A percentile compares a stretch with the other conserved stretches of the same genome.
phyloP scores from a whole-genome alignment of 2,329 filamentous ascomycete species.

The Epichloe hybrida region DNA sequence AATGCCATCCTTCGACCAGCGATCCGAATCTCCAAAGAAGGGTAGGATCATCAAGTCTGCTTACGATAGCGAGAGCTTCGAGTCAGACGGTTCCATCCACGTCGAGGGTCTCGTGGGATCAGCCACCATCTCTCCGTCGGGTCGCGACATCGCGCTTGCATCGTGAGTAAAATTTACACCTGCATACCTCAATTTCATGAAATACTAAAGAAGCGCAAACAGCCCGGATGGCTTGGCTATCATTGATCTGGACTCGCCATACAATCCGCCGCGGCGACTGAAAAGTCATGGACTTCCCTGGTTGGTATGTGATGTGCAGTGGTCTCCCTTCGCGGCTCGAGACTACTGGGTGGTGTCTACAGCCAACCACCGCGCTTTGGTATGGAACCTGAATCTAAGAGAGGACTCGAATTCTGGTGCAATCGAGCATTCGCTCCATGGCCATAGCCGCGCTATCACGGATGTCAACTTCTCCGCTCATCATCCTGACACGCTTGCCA shows the following conservation, averaged over 20 bases:
- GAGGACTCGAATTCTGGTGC: constrained; percentile 56
- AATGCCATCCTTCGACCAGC: constrained; percentile 38
- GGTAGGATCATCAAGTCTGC: constrained; percentile 51
- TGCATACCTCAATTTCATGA: constrained; percentile 12
- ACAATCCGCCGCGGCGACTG: constrained; percentile 72
- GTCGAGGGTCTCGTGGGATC: constrained; percentile 75
- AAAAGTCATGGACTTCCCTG: constrained; percentile 76
- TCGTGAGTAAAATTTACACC: constrained; percentile 36
- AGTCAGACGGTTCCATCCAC: constrained; percentile 69
- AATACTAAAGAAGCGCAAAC: not conserved
- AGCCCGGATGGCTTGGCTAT: constrained; percentile 78
- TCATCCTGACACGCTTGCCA: constrained; percentile 77
- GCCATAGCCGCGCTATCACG: constrained; percentile 74
- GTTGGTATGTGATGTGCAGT: constrained; percentile 92
- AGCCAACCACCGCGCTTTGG: constrained; percentile 83
- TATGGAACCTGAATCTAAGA: constrained; percentile 74
- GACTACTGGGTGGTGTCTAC: constrained; percentile 93
- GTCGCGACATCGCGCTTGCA: constrained; percentile 78
- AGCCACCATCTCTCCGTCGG: constrained; percentile 83
- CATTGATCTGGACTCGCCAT: constrained; percentile 82
- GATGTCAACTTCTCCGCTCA: constrained; percentile 95
- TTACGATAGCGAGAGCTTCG: constrained; percentile 78
- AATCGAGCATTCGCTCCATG: constrained; percentile 79
- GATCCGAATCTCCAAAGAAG: constrained; percentile 35
- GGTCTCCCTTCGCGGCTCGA: constrained; percentile 81